Percentiles rank a stretch among this genome's conserved stretches.
Evolutionary conservation across 345 rosid species (phyloP).

Genomic region (Rhodamnia argentea): DNA sequence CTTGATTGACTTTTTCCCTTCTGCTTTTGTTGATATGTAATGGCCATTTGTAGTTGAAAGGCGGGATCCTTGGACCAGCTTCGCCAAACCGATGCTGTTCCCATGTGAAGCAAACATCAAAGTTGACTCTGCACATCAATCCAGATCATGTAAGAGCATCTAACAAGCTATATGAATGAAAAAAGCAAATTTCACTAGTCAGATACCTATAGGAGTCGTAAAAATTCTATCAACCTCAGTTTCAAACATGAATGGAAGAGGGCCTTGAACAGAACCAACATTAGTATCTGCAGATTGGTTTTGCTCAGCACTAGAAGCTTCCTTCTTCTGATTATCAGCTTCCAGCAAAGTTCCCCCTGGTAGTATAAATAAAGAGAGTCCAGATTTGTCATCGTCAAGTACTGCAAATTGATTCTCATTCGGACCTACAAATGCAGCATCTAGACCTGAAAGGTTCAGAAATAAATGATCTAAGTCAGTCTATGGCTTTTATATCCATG

Average conservation of each 20-base stretch:
- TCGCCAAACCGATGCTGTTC: slow-evolving; percentile 70
- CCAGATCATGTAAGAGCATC: background rate
- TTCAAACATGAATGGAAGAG: slow-evolving; percentile 79
- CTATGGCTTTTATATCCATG: background rate
- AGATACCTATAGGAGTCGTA: slow-evolving; percentile 87
- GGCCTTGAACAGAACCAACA: slow-evolving; percentile 66
- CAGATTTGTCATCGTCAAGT: slow-evolving; percentile 93
- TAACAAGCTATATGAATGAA: slow-evolving; percentile 7
- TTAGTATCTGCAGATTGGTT: slow-evolving; percentile 46
- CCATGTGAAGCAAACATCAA: slow-evolving; percentile 88
- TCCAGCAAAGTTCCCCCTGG: slow-evolving; percentile 55
- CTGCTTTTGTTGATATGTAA: slow-evolving; percentile 72
- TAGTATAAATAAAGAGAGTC: slow-evolving; percentile 60
- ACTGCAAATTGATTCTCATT: slow-evolving; percentile 81
- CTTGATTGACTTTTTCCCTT: slow-evolving; percentile 78
- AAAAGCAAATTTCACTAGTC: slow-evolving; percentile 19
- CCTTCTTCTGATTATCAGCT: slow-evolving; percentile 24
- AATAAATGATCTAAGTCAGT: background rate
- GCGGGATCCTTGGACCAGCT: slow-evolving; percentile 74
- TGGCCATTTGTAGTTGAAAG: slow-evolving; percentile 72
- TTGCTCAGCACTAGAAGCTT: slow-evolving; percentile 22
- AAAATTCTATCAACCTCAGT: slow-evolving; percentile 84
- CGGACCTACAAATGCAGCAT: slow-evolving; percentile 90
- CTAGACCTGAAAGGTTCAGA: slow-evolving; percentile 26
- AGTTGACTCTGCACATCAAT: slow-evolving; percentile 57